Base-by-base conservation (phyloP, 139 green algal species). In the Nannochloris sp. region DNA sequence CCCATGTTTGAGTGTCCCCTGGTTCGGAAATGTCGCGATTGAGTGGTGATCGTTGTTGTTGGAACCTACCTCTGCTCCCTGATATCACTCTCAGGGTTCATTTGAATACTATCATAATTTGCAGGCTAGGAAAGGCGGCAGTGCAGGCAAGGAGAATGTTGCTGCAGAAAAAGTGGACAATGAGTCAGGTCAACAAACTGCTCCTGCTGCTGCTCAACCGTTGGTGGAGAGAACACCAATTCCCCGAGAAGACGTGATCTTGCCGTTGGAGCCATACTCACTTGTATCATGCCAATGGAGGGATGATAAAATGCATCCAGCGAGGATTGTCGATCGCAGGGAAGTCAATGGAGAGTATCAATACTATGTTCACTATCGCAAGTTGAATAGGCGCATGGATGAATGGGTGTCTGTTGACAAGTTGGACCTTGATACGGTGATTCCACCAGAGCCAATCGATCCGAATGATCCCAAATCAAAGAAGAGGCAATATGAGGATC, bases 281-380 rank as follows among this genome's bases (percentile, higher is more conserved):
- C 72, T 75, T 2, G 74, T 97, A 53, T 64, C 82, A 18, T 92
- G 85, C 81, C 65, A 66, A 21, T 96, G 84, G 79, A 81, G 85
- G 2, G 90, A 97, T 62, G 82, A 73, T 40, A 69, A 87, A 53
- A 87, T 78, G 54, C 85, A 93, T 70, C 66, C 62, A 5, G 84
- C 83, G 3, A 83, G 82, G n/a, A 69, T 97, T 66, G 91, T 97
- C 37, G 91, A 97, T 71, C 76, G 87, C 9, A 74, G 90, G 5
- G 64, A 67, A 24, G 50, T 66, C 21, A 56, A 40, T 3, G 55
- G 66, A 19, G 80, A 83, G 5, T 91, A 82, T 48, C 85, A 97
- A 71, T 98, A 98, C 75, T 98, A 98, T 72, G 88, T 98, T 61
- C 92, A 98, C 81, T 98, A 96, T 78, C 70, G 81, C 8, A 77